phyloP scores from a whole-genome alignment of 2,329 filamentous ascomycete genomes.

The Cytospora mali region DNA sequence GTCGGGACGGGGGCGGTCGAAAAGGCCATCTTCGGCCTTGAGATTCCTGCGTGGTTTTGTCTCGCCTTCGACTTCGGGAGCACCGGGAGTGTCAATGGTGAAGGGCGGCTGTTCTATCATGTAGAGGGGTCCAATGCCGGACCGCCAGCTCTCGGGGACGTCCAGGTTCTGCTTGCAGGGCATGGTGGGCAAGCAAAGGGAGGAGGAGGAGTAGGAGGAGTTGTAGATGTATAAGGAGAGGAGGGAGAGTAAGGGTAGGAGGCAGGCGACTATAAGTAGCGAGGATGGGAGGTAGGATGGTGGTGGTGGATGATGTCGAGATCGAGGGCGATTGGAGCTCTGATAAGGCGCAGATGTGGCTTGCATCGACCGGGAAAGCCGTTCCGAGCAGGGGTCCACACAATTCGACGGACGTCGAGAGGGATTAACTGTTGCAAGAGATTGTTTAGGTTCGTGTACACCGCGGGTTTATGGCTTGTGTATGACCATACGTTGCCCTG shows the following conservation, averaged over 20 bases:
- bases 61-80: conserved; percentile 73
- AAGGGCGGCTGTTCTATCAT: conserved; percentile 72
- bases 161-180: conserved; percentile 39
- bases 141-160: conserved; percentile 26
- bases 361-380: conserved; percentile 13
- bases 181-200: conserved; percentile 33
- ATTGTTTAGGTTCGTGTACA: too few relatives aligned
- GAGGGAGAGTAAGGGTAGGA: conserved; percentile 18
- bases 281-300: conserved; percentile 5
- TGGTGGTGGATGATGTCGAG: background rate
- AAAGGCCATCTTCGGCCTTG: conserved; percentile 70
- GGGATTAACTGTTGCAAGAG: too few relatives aligned
- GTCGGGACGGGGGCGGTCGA: conserved; percentile 66
- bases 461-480: too few relatives aligned
- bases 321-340: conserved; percentile 6
- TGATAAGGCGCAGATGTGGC: conserved; percentile 2
- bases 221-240: conserved; percentile 2
- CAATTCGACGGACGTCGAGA: background rate
- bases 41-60: conserved; percentile 80
- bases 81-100: conserved; percentile 71
- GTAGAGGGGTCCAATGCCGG: conserved; percentile 53
- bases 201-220: too few relatives aligned
- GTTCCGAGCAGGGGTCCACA: conserved; percentile 9
- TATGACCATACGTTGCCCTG: too few relatives aligned
- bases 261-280: conserved; percentile 10